phyloP scores from a whole-genome alignment of 2,329 filamentous ascomycete species.

The Xylaria sp. region DNA sequence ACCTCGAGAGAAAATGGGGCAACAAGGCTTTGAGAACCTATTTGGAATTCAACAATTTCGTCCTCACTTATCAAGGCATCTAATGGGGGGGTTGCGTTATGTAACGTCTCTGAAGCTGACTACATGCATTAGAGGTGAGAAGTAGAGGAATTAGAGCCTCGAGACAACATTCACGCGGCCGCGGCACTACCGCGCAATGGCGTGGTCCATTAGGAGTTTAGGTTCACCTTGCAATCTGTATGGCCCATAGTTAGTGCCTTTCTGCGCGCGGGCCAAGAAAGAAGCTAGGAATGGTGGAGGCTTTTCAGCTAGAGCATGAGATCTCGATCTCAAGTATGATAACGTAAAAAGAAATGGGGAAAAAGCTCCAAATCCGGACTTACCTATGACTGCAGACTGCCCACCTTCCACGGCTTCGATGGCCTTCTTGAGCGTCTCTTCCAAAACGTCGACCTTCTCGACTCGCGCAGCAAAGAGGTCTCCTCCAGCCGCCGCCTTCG shows the following conservation, averaged over 20 bases:
- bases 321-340: background rate
- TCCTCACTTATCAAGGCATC: background rate
- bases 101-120: background rate
- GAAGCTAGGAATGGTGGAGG: background rate
- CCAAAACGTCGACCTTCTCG: constrained; percentile 58
- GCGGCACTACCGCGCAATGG: too few relatives aligned
- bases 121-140: background rate
- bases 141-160: background rate
- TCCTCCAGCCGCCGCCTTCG: constrained; percentile 67
- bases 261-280: background rate
- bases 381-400: constrained; percentile 61
- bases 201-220: constrained; percentile 22
- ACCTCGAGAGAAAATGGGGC: background rate
- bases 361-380: constrained; percentile 59
- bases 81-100: background rate
- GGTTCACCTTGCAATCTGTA: constrained; percentile 37
- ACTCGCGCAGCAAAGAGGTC: constrained; percentile 62
- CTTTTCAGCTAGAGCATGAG: background rate
- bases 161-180: background rate
- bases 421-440: constrained; percentile 59
- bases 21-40: background rate
- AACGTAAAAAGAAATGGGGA: background rate
- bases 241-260: constrained; percentile 15
- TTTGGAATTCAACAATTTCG: constrained; percentile 2
- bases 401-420: constrained; percentile 62